Conservation (phyloP, 805 yeast genomes). For the Grigorovia humatica region DNA sequence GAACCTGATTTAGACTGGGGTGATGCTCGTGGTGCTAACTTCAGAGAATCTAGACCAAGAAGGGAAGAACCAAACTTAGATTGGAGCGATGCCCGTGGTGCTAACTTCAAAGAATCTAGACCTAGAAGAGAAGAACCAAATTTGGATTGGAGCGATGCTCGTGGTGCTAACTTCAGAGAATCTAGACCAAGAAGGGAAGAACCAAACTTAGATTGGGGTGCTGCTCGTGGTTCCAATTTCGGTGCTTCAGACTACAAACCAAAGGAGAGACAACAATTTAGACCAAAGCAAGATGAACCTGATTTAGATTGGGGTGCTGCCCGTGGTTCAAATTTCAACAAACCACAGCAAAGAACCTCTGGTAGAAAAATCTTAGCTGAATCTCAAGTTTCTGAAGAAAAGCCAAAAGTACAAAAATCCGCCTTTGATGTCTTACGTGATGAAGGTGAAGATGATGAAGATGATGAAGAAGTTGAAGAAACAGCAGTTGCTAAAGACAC, state of each 20-base stretch:
- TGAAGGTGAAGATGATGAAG: conserved; percentile 34
- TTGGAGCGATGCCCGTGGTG: conserved; percentile 42
- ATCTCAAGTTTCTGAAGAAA: conserved; percentile 22
- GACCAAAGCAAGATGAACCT: conserved; percentile 29
- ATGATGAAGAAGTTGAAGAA: conserved; percentile 10
- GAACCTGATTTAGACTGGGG: conserved; percentile 35
- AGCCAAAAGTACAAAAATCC: conserved; percentile 33
- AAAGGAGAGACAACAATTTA: conserved; percentile 6
- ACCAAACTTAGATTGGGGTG: conserved; percentile 40
- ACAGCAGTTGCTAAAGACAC: conserved; percentile 1
- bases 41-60: conserved; percentile 19
- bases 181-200: conserved; percentile 27
- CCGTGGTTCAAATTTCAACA: conserved; percentile 30
- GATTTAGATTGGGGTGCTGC: conserved; percentile 26
- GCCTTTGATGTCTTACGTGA: conserved; percentile 44
- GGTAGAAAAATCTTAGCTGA: conserved; percentile 6
- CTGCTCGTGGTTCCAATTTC: conserved; percentile 40
- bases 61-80: conserved; percentile 32
- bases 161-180: conserved; percentile 33
- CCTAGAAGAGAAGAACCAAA: conserved; percentile 31
- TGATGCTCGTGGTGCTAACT: conserved; percentile 29
- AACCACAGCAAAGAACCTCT: conserved; percentile 24
- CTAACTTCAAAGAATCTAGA: conserved; percentile 26
- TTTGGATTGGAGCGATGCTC: conserved; percentile 37
- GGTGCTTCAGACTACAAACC: conserved; percentile 17